A percentile compares a stretch with the other conserved stretches of the same genome.
phyloP scores from a whole-genome alignment of 2,329 filamentous ascomycete genomes.

The Septoria petroselini region DNA sequence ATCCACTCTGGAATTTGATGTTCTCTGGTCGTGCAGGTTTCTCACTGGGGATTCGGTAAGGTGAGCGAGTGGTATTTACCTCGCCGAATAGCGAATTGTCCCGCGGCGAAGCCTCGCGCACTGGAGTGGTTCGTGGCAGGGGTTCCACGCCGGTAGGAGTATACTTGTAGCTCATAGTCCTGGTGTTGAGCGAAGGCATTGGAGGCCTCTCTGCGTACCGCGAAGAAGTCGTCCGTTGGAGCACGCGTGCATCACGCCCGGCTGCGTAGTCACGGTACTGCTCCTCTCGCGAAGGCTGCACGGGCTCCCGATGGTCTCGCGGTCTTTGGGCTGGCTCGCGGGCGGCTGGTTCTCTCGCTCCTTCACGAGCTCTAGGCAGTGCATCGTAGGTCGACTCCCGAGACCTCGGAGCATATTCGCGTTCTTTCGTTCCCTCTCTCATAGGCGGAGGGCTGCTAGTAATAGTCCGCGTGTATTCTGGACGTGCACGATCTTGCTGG shows the following conservation, averaged over 20 bases:
- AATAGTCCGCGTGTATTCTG: conserved; percentile 17
- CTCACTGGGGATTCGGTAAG: conserved; percentile 33
- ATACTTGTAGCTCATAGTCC: conserved; percentile 34
- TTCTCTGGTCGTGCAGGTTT: conserved; percentile 39
- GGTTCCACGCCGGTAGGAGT: conserved; percentile 26
- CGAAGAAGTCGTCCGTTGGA: conserved; percentile 26
- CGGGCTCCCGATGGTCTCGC: conserved; percentile 1
- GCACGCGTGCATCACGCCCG: conserved; percentile 14
- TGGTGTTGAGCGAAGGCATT: conserved; percentile 23
- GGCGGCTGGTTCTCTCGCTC: not conserved
- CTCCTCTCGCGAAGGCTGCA: not conserved
- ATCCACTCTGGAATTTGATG: conserved; percentile 35
- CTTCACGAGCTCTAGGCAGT: conserved; percentile 2
- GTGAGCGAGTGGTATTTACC: conserved; percentile 21
- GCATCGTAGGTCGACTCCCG: conserved; percentile 8
- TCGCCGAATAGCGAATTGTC: conserved; percentile 28
- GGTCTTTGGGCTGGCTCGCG: conserved; percentile 1
- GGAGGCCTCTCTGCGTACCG: conserved; percentile 25
- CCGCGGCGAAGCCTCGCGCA: conserved; percentile 17
- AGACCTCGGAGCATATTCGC: conserved; percentile 5
- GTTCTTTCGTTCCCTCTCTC: conserved; percentile 14
- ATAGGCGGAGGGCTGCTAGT: conserved; percentile 33
- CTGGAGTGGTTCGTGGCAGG: conserved; percentile 18
- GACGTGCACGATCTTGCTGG: conserved; percentile 12
- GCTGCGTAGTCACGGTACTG: conserved; percentile 1